A percentile compares a stretch with the other conserved stretches of the same genome.
phyloP scores from a whole-genome alignment of 257 asterid species.

The Striga asiatica region DNA sequence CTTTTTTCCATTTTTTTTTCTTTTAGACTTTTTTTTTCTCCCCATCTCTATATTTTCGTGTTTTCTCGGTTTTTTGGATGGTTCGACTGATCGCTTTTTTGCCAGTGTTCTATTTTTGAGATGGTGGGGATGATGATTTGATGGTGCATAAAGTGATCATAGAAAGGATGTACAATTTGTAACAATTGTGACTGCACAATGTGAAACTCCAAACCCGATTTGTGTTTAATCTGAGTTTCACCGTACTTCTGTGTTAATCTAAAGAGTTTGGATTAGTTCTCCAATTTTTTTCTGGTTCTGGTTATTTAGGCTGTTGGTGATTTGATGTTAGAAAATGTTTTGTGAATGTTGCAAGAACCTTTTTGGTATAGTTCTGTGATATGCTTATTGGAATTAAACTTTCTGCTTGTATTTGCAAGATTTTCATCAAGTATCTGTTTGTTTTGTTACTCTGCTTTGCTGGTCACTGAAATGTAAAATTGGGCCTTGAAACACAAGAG shows the following conservation, averaged over 20 bases:
- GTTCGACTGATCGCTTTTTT: background rate
- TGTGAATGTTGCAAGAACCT: background rate
- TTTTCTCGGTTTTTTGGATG: background rate
- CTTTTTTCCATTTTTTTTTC: too few relatives aligned
- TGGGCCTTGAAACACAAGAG: too few relatives aligned
- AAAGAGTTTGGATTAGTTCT: too few relatives aligned
- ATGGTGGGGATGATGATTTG: background rate
- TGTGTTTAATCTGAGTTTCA: constrained; percentile 1
- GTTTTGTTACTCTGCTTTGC: too few relatives aligned
- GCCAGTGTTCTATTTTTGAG: background rate
- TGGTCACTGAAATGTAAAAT: too few relatives aligned
- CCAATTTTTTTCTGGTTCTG: background rate
- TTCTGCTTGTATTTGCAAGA: too few relatives aligned
- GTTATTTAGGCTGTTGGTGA: background rate
- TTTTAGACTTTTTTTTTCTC: background rate
- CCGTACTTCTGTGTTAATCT: background rate
- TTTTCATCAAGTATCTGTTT: too few relatives aligned
- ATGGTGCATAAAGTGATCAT: constrained; percentile 14
- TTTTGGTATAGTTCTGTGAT: too few relatives aligned
- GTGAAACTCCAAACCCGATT: constrained; percentile 13
- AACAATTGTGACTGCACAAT: constrained; percentile 14
- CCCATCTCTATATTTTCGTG: background rate
- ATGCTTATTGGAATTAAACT: too few relatives aligned
- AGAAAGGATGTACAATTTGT: constrained; percentile 16
- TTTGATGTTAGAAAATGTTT: background rate